Base-by-base conservation (phyloP, 768 basidiomycete genomes). In the Serendipita sp. region DNA sequence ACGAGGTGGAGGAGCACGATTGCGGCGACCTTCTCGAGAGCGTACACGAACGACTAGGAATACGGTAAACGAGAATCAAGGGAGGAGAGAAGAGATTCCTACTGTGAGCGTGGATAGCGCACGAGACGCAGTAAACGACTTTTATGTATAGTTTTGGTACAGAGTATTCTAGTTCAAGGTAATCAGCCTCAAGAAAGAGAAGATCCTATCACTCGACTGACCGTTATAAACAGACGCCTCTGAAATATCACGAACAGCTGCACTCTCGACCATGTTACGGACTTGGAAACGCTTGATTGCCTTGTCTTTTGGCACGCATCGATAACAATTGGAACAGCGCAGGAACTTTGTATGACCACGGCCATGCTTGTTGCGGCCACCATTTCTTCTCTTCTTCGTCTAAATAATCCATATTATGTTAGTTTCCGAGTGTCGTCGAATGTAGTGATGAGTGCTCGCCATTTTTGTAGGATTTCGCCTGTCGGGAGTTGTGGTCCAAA, bases 331-430 rank as follows among this genome's bases (percentile, higher is more conserved):
- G 70, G 93, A 94, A 83, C 96, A 99, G 72, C 96, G 89, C 74
- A 99, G 83, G 76, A 89, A 91, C 68, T 77, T 82, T 76, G 92
- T 90, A 78, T 96, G 93, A 76, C 95, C 96, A 73, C 96, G 92
- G 72, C 94, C 92, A 76, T 94, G 91, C 83, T 97, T 96, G 92
- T 96, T 97, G 73, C 96, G 92, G 70, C 95, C 96, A 75, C 87
- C 87, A 83, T 90, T 92, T 89, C 94, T 88, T 91, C 94, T 87
- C 82, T 97, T 96, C 83, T 94, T 95, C 71, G 93, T 97, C 94
- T 95, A 72, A 69, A 72, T 60, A 63, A 4, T 38, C 37, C 16
- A 60, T 1, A 60, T 60, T 7, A n/a, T 38, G 34, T 60, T 37
- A 60, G 56, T n/a, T 60, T 37, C 34, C 30, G 41, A 41, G 41